These are phyloP conservation scores for Candida peoriensis DNA, from an alignment of 805 yeast species.

Conservation along the genomic window DNA sequence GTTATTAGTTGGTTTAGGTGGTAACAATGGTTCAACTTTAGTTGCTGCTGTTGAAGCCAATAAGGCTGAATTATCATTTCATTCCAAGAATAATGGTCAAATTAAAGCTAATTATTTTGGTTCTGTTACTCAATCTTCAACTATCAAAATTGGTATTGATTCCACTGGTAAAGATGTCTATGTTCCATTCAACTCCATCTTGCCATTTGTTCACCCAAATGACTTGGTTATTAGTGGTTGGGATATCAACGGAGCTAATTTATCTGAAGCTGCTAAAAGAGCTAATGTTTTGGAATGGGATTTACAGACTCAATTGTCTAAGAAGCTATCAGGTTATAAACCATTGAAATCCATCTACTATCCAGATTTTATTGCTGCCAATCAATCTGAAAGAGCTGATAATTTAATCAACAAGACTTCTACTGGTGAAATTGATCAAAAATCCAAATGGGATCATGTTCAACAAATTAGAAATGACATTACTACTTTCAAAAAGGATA, in stretches of 20 bases:
- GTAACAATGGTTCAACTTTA: slow-evolving; percentile 92
- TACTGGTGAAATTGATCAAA: slow-evolving; percentile 44
- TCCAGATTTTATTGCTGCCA: slow-evolving; percentile 95
- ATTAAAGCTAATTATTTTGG: slow-evolving; percentile 79
- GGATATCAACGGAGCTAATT: slow-evolving; percentile 77
- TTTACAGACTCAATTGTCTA: slow-evolving; percentile 69
- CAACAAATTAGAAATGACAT: slow-evolving; percentile 83
- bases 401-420: slow-evolving; percentile 63
- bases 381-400: slow-evolving; percentile 89
- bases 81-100: slow-evolving; percentile 69
- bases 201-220: slow-evolving; percentile 87
- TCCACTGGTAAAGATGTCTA: slow-evolving; percentile 75
- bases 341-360: slow-evolving; percentile 88
- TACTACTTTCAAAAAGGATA: slow-evolving; percentile 63
- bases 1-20: slow-evolving; percentile 91
- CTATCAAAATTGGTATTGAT: slow-evolving; percentile 86
- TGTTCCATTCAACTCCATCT: slow-evolving; percentile 84
- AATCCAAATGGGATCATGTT: slow-evolving; percentile 84
- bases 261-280: slow-evolving; percentile 76
- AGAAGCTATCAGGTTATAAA: slow-evolving; percentile 51
- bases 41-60: slow-evolving; percentile 83
- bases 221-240: slow-evolving; percentile 90
- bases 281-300: slow-evolving; percentile 84
- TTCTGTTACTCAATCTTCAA: slow-evolving; percentile 89
- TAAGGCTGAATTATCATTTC: slow-evolving; percentile 69